Evolutionary conservation across 805 yeast genomes (phyloP), one percentile per base, ranked within the genome.

Genomic region (Yarrowia hollandica): DNA sequence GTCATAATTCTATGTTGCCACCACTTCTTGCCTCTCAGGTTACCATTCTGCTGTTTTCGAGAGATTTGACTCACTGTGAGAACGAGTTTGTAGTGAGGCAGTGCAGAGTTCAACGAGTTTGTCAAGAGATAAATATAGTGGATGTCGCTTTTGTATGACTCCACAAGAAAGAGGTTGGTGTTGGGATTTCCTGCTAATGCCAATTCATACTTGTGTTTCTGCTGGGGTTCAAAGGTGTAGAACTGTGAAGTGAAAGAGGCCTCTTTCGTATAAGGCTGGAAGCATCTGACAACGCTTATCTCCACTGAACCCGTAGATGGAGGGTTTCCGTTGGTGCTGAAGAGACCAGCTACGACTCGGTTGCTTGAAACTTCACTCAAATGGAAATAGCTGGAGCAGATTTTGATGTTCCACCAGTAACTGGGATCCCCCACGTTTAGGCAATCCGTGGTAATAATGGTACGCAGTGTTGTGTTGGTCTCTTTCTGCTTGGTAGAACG

Each of bases 91-190:
- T 31, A 48, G 30, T 48, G 55, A 21, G 58, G 42, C 16, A 52
- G 26, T 5, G 42, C 19, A 12, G 25, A 22, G 33, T 14, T 33
- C 8, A 50, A 10, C 12, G 42, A 23, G 25, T 15, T 35, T n/a
- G 58, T 35, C 26, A 52, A 8, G 2, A 35, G 26, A n/a, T 35
- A 25, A 7, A 52, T 52, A 19, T 25, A 37, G 21, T 52, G 58
- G 5, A 19, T 11, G n/a, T 52, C 46, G 1, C 9, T 8, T 12
- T 23, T 22, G 42, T 52, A 37, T 1, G 58, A 52, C 25, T 52
- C 58, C 25, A 52, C 35, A 19, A 52, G 34, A 26, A 52, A 52
- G n/a, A 52, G 44, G 7, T 52, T 52, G 16, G 34, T n/a, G 3
- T 16, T 35, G 5, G 58, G 58, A 11, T 25, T 25, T 2, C 58